phyloP scores from a whole-genome alignment of 495 filamentous ascomycete species.

The Neurospora africana region DNA sequence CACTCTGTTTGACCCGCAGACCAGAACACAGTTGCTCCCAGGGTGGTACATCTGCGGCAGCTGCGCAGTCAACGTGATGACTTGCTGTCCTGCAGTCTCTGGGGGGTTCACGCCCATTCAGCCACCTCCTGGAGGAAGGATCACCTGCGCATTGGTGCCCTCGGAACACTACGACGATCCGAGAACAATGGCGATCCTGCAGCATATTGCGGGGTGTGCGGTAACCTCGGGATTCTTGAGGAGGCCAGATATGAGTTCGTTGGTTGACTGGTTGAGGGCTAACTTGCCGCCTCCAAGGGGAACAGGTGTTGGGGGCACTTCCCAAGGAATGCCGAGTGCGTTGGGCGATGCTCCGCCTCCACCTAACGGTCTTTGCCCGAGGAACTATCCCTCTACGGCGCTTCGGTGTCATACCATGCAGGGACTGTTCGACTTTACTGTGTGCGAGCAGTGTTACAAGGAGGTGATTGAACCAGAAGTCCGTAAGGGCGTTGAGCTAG shows the following conservation, averaged over 20 bases:
- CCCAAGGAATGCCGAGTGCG: not conserved
- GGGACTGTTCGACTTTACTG: constrained; percentile 3
- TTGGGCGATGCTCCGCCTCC: not conserved
- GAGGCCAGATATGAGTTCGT: not conserved
- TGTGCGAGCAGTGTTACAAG: constrained; percentile 7
- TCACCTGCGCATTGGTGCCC: constrained; percentile 3
- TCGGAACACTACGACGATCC: constrained; percentile 7
- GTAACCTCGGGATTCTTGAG: not conserved
- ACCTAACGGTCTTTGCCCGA: constrained; percentile 1
- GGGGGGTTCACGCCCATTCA: not conserved
- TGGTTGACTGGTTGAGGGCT: constrained; percentile 2
- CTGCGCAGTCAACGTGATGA: constrained; percentile 1
- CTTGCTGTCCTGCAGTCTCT: constrained; percentile 5
- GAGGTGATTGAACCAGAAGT: not conserved
- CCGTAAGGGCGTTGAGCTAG: not conserved
- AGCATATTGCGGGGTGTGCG: constrained; percentile 1
- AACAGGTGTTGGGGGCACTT: not conserved
- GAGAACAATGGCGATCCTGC: not conserved
- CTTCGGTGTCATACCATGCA: constrained; percentile 8
- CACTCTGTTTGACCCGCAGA: constrained; percentile 1
- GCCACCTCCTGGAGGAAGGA: not conserved
- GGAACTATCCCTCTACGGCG: not conserved
- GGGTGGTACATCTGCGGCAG: constrained; percentile 4
- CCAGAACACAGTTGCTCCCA: not conserved
- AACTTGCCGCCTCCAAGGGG: constrained; percentile 2